Percentiles rank a stretch among this genome's conserved stretches.
phyloP scores from a whole-genome alignment of 176 grass and related monocot genomes.

The Rhynchospora breviuscula region DNA sequence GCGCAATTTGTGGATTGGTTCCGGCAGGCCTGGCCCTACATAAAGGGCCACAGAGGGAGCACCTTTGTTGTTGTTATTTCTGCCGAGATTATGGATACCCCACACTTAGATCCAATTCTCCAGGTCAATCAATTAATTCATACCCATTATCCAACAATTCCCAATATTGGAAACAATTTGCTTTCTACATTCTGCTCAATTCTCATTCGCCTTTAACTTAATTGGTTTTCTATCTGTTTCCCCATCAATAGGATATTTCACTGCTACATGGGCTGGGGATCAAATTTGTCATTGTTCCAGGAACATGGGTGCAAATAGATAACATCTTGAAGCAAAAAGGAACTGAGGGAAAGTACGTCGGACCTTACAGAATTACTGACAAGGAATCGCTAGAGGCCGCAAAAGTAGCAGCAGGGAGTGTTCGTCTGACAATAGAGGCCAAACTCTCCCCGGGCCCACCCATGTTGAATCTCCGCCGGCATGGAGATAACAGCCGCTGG shows the following conservation, averaged over 20 bases:
- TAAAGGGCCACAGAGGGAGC: constrained; percentile 72
- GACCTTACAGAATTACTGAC: constrained; percentile 86
- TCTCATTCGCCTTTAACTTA: background rate
- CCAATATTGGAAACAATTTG: background rate
- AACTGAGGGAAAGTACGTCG: constrained; percentile 69
- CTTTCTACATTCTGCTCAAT: background rate
- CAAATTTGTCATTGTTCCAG: constrained; percentile 94
- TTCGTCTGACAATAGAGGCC: constrained; percentile 77
- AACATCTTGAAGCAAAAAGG: constrained; percentile 83
- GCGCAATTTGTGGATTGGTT: constrained; percentile 69
- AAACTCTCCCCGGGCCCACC: constrained; percentile 94
- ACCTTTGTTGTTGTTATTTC: constrained; percentile 82
- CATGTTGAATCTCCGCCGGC: constrained; percentile 85
- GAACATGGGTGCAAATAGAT: constrained; percentile 90
- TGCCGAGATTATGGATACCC: constrained; percentile 58
- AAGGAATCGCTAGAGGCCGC: constrained; percentile 78
- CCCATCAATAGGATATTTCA: constrained; percentile 69
- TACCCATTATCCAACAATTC: too few relatives aligned
- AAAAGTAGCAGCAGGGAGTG: constrained; percentile 82
- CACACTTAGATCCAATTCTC: constrained; percentile 61
- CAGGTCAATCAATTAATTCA: too few relatives aligned
- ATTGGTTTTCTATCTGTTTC: background rate
- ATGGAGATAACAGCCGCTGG: constrained; percentile 82
- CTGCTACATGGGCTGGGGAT: constrained; percentile 95
- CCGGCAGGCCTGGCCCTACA: constrained; percentile 78